A percentile compares a stretch with the other conserved stretches of the same genome.
These are phyloP conservation scores for Cryoendolithus antarcticus DNA, from an alignment of 2,329 filamentous ascomycete genomes.

Conservation along the genomic window DNA sequence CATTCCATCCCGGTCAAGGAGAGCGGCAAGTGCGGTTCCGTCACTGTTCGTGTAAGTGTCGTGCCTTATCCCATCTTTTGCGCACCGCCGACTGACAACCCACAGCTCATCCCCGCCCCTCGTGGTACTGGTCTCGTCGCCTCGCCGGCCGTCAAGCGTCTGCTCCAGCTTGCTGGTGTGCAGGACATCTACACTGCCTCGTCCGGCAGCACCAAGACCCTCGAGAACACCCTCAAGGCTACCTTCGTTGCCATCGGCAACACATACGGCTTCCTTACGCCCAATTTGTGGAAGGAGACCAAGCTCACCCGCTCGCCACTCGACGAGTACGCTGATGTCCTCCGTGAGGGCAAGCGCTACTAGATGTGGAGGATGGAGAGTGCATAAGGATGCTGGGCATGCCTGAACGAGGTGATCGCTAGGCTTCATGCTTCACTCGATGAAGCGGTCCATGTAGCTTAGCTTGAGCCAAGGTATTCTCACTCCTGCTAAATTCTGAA, in stretches of 20 bases:
- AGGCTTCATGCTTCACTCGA: constrained; percentile 23
- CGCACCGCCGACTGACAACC: constrained; percentile 10
- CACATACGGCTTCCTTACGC: constrained; percentile 98
- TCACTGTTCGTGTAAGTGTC: constrained; percentile 94
- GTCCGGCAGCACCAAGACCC: constrained; percentile 97
- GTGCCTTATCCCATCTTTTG: not conserved
- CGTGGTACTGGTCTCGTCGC: constrained; percentile 98
- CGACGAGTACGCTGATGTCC: constrained; percentile 94
- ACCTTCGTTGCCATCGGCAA: constrained; percentile 96
- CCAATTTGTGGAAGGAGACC: constrained; percentile 98
- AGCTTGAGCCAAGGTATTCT: constrained; percentile 28
- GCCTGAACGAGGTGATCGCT: constrained; percentile 26
- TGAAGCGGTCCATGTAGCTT: constrained; percentile 22
- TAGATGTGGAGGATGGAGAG: no score
- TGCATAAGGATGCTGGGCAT: no score
- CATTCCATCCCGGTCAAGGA: constrained; percentile 99
- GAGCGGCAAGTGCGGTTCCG: constrained; percentile 98
- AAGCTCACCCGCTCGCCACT: constrained; percentile 87
- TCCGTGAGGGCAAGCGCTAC: constrained; percentile 63
- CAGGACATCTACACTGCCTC: constrained; percentile 97
- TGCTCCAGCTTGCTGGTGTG: constrained; percentile 98
- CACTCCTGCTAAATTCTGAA: no score
- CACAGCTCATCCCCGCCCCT: constrained; percentile 88
- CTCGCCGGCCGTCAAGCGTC: constrained; percentile 98
- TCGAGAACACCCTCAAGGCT: constrained; percentile 99